Conservation (phyloP, 352 stramenopile genomes). For the Phytophthora pisi region DNA sequence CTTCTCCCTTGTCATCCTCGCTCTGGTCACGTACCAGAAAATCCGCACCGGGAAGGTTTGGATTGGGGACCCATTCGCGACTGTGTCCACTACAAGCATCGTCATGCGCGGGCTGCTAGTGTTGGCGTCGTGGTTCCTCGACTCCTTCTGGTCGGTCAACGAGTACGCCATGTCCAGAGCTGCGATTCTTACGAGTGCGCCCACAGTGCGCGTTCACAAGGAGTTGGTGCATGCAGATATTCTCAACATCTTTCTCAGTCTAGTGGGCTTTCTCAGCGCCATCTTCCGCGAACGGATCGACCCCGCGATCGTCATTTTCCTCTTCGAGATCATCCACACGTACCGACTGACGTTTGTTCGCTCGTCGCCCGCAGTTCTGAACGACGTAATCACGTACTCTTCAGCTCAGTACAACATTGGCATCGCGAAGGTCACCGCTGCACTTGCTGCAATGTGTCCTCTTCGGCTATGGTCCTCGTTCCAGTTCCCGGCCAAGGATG, state of each 20-base stretch:
- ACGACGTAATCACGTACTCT: slow-evolving; percentile 16
- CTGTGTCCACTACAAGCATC: slow-evolving; percentile 28
- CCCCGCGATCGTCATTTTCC: slow-evolving; percentile 16
- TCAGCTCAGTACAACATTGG: slow-evolving; percentile 4
- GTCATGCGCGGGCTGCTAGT: slow-evolving; percentile 23
- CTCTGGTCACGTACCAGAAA: slow-evolving; percentile 33
- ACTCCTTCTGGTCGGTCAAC: slow-evolving; percentile 37
- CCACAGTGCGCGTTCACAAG: slow-evolving; percentile 20
- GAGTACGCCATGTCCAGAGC: slow-evolving; percentile 29
- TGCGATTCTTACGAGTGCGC: slow-evolving; percentile 7
- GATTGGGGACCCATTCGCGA: slow-evolving; percentile 45
- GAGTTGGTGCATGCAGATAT: slow-evolving; percentile 37
- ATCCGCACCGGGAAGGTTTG: slow-evolving; percentile 35
- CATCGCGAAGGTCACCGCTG: slow-evolving; percentile 8
- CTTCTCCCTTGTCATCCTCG: slow-evolving; percentile 26
- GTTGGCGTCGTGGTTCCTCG: slow-evolving; percentile 26
- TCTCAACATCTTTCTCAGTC: slow-evolving; percentile 17
- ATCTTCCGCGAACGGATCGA: slow-evolving; percentile 28
- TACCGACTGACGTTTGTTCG: slow-evolving; percentile 8
- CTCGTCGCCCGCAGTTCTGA: slow-evolving; percentile 4
- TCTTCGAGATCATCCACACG: slow-evolving; percentile 22
- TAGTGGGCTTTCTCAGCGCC: slow-evolving; percentile 16
- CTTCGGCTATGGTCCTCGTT: slow-evolving; percentile 22
- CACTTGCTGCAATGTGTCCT: slow-evolving; percentile 12
- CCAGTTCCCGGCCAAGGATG: slow-evolving; percentile 7